Evolutionary conservation across 805 yeast genomes (phyloP).

Genomic region (Starmera quercuum): DNA sequence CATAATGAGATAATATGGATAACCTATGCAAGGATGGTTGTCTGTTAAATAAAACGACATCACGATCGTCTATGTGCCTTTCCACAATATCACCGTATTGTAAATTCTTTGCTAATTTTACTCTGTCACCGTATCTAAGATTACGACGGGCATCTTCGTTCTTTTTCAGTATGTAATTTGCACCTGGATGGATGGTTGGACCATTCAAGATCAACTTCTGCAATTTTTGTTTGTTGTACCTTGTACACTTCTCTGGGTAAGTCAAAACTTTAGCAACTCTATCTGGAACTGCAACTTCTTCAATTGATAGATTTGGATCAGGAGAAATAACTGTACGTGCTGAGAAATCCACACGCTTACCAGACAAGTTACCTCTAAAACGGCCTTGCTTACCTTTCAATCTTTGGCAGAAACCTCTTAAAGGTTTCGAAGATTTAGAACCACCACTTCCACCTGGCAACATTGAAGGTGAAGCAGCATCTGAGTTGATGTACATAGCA

Average conservation of each 20-base stretch:
- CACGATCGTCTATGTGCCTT: slow-evolving; percentile 96
- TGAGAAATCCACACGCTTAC: slow-evolving; percentile 97
- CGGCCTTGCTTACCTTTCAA: slow-evolving; percentile 98
- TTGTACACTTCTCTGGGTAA: slow-evolving; percentile 89
- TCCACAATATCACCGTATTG: slow-evolving; percentile 90
- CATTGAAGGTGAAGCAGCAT: slow-evolving; percentile 76
- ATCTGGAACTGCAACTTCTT: slow-evolving; percentile 98
- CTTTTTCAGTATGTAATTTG: slow-evolving; percentile 79
- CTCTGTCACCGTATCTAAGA: slow-evolving; percentile 80
- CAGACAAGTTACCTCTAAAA: slow-evolving; percentile 95
- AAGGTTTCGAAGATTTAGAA: slow-evolving; percentile 55
- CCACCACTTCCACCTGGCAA: slow-evolving; percentile 59
- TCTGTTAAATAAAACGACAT: slow-evolving; percentile 89
- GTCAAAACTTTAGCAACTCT: slow-evolving; percentile 93
- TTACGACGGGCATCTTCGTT: slow-evolving; percentile 84
- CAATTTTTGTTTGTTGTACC: slow-evolving; percentile 75
- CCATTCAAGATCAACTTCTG: slow-evolving; percentile 74
- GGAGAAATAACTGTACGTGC: slow-evolving; percentile 98
- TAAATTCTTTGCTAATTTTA: slow-evolving; percentile 65
- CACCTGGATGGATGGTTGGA: slow-evolving; percentile 91
- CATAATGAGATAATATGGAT: slow-evolving; percentile 91
- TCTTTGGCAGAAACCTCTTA: slow-evolving; percentile 94
- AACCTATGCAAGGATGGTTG: slow-evolving; percentile 96
- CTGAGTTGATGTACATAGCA: slow-evolving; percentile 96
- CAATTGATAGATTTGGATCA: slow-evolving; percentile 90